Conservation (phyloP, 768 basidiomycete genomes). For the Boletus rubescentipes region DNA sequence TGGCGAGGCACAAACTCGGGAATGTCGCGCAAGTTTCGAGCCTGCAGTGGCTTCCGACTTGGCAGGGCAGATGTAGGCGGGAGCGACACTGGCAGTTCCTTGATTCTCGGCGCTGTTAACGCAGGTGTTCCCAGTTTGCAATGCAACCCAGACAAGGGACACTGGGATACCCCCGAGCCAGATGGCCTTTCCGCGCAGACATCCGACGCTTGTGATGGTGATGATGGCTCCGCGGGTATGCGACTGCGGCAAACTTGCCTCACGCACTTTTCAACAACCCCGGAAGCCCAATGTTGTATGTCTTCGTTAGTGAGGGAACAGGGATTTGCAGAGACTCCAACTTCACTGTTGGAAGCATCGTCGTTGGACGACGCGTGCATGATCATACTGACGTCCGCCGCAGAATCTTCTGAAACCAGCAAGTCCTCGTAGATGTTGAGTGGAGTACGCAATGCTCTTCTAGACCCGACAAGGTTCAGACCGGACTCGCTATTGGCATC, state of each 20-base stretch:
- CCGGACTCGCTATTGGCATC: slow-evolving; percentile 28
- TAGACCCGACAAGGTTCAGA: slow-evolving; percentile 10
- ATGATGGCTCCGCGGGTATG: slow-evolving; percentile 10
- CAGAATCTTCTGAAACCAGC: slow-evolving; percentile 18
- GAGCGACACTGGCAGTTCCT: neutral
- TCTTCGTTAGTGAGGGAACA: slow-evolving; percentile 22
- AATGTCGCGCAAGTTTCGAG: slow-evolving; percentile 16
- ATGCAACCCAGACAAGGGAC: slow-evolving; percentile 27
- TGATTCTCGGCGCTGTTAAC: neutral
- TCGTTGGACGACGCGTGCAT: slow-evolving; percentile 20
- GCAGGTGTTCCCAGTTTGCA: slow-evolving; percentile 13
- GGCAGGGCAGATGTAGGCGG: neutral
- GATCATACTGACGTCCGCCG: slow-evolving; percentile 20
- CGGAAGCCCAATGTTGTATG: slow-evolving; percentile 26
- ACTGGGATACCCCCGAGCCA: slow-evolving; percentile 19
- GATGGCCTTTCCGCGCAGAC: slow-evolving; percentile 29
- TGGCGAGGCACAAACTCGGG: slow-evolving; percentile 30
- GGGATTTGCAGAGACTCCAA: slow-evolving; percentile 3
- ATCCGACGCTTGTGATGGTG: slow-evolving; percentile 28
- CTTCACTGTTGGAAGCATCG: slow-evolving; percentile 9
- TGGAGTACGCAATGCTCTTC: neutral
- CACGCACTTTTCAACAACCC: slow-evolving; percentile 26
- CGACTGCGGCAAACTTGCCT: slow-evolving; percentile 16
- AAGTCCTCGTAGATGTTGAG: slow-evolving; percentile 7
- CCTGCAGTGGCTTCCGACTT: neutral